Evolutionary conservation across 768 basidiomycete genomes (phyloP), one percentile per base, ranked within the genome.

Genomic region (Boletus patriciae): DNA sequence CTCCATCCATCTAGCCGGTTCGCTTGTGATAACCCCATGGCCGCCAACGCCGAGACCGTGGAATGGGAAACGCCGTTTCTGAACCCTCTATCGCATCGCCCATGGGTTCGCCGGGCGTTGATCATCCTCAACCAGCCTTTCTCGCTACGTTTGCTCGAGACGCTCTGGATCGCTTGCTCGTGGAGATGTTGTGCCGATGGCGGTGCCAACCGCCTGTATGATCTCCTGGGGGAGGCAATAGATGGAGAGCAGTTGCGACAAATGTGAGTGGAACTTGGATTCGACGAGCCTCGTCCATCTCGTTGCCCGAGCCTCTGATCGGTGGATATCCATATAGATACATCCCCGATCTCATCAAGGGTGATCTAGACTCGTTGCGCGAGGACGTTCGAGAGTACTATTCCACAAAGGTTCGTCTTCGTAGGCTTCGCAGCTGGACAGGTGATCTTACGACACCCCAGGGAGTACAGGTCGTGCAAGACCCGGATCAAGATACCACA

Each of bases 121-220:
- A 85, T 98, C 63, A 86, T 99, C 62, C 80, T 98, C 53, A 98
- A 99, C 70, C 92, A 96, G 58, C 88, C 93, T 0, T 93, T 96
- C 67, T 84, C 85, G 23, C 60, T 72, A 4, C 62, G 74, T 11
- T 78, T 97, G 41, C 78, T 98, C 42, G 65, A 73, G 15, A 78
- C 79, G 11, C 70, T 94, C 10, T 97, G 84, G 81, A 66, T 68
- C 15, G 69, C 77, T 13, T 75, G 74, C 11, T 62, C 69, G 48
- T 83, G 84, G 81, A 78, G 73, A 38, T 80, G 78, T 52, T 96
- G 92, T 67, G 93, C 93, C 3, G 93, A 96, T 62, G 93, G 93
- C 31, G 93, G 93, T 25, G 90, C 89, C 9, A 96, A 96, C 70
- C 80, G 90, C 16, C 72, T 98, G 31, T 82, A 85, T 62, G 94